phyloP scores from a whole-genome alignment of 495 filamentous ascomycete genomes.

The Lentithecium fluviatile region DNA sequence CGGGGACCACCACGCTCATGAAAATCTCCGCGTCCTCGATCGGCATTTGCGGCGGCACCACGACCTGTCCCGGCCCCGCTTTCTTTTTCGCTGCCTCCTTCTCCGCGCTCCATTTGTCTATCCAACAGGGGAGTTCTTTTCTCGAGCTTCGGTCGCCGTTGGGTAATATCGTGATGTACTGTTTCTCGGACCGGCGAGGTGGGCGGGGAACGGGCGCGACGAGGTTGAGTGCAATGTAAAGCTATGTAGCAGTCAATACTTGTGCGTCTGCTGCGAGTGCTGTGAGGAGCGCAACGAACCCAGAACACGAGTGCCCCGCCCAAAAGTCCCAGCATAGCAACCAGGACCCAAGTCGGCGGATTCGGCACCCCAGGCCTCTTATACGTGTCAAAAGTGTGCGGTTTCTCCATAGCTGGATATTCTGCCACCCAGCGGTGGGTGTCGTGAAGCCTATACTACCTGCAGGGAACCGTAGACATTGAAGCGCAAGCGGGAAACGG shows the following conservation, averaged over 20 bases:
- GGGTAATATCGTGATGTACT: conserved; percentile 71
- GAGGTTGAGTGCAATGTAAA: conserved; percentile 67
- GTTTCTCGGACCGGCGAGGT: conserved; percentile 75
- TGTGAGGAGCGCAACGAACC: conserved; percentile 2
- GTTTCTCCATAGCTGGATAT: neutral
- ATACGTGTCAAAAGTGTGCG: conserved; percentile 6
- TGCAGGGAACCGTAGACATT: neutral
- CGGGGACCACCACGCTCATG: conserved; percentile 89
- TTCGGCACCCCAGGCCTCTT: neutral
- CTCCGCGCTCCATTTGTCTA: conserved; percentile 63
- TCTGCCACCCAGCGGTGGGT: neutral
- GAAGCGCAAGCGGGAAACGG: neutral
- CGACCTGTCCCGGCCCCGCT: conserved; percentile 44
- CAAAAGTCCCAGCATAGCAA: conserved; percentile 2
- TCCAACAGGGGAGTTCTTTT: conserved; percentile 77
- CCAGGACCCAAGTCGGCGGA: conserved; percentile 21
- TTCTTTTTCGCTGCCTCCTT: conserved; percentile 47
- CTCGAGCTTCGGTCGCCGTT: conserved; percentile 59
- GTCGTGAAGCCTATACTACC: conserved; percentile 5
- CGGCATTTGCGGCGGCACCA: conserved; percentile 12
- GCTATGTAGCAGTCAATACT: conserved; percentile 44
- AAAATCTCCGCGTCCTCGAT: conserved; percentile 58
- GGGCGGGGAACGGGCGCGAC: conserved; percentile 79
- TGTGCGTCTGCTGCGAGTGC: neutral
- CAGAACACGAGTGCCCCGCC: neutral